A percentile compares a stretch with the other conserved stretches of the same genome.
Conservation (phyloP, 768 basidiomycete genomes). For the Fibroporia radiculosa region DNA sequence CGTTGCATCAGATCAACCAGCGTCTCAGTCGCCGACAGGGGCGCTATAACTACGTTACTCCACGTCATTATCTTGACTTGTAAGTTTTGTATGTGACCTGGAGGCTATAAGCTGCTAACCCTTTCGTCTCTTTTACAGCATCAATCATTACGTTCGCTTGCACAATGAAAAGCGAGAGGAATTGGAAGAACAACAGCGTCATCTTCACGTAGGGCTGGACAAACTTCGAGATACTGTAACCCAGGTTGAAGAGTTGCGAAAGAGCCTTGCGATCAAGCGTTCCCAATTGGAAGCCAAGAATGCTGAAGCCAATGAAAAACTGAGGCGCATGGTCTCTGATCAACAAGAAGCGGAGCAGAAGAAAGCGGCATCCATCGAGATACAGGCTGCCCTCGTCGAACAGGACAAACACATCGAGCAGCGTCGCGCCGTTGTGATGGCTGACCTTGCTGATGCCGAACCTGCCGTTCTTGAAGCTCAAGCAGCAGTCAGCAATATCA, state of each 20-base stretch:
- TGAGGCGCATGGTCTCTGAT: conserved; percentile 95
- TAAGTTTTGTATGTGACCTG: conserved; percentile 37
- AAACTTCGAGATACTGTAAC: conserved; percentile 94
- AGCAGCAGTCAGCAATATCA: conserved; percentile 95
- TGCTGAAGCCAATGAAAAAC: conserved; percentile 92
- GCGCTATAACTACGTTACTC: conserved; percentile 95
- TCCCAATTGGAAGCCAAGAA: conserved; percentile 90
- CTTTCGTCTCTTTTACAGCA: conserved; percentile 39
- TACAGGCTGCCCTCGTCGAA: conserved; percentile 87
- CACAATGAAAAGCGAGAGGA: conserved; percentile 96
- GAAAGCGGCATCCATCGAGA: conserved; percentile 92
- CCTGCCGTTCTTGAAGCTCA: conserved; percentile 95
- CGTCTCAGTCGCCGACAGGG: conserved; percentile 88
- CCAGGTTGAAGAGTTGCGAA: conserved; percentile 93
- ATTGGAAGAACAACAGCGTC: conserved; percentile 96
- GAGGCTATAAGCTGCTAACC: background rate
- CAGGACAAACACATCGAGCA: conserved; percentile 88
- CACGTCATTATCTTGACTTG: conserved; percentile 98
- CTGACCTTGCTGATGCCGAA: conserved; percentile 94
- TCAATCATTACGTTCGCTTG: conserved; percentile 93
- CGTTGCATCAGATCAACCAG: conserved; percentile 83
- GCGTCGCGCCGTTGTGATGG: conserved; percentile 83
- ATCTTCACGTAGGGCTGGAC: conserved; percentile 95
- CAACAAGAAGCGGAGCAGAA: conserved; percentile 99
- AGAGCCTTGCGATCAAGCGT: conserved; percentile 90